Percentiles rank a stretch among this genome's conserved stretches.
phyloP scores from a whole-genome alignment of 495 filamentous ascomycete genomes.

The Ramalina peruviana region DNA sequence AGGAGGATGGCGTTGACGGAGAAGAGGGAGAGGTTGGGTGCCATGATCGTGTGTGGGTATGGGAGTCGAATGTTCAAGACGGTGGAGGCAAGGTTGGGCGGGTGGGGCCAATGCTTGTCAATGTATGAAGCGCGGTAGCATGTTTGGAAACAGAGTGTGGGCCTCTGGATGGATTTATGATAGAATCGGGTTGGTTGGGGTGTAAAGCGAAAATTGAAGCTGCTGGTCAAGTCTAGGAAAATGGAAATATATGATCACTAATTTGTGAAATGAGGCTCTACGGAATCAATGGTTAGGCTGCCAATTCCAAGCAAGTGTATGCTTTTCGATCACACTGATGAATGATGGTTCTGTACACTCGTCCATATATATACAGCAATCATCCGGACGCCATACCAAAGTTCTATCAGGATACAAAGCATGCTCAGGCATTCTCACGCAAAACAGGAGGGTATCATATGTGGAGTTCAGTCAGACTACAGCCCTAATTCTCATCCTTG shows the following conservation, averaged over 20 bases:
- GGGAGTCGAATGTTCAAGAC: neutral
- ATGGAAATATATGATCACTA: too few relatives aligned
- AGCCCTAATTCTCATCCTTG: neutral
- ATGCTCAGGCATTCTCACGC: neutral
- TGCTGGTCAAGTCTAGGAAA: too few relatives aligned
- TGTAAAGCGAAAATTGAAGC: too few relatives aligned
- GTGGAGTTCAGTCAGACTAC: neutral
- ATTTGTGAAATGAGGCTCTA: neutral
- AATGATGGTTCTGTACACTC: neutral
- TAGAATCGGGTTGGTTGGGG: too few relatives aligned
- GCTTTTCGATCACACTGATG: neutral
- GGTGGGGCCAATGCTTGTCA: neutral
- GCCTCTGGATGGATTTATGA: too few relatives aligned
- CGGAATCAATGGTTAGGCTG: neutral
- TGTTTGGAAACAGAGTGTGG: too few relatives aligned
- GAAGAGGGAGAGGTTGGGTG: conserved; percentile 66
- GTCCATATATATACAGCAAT: neutral
- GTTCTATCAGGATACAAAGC: neutral
- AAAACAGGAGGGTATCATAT: conserved; percentile 1
- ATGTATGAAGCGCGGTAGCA: neutral
- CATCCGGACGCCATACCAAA: neutral
- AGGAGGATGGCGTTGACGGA: conserved; percentile 87
- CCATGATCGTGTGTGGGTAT: conserved; percentile 22
- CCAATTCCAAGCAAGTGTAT: neutral
- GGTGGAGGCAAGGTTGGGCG: neutral